These are phyloP conservation scores for Hura crepitans DNA, from an alignment of 441 rosid genomes.

Conservation along the genomic window DNA sequence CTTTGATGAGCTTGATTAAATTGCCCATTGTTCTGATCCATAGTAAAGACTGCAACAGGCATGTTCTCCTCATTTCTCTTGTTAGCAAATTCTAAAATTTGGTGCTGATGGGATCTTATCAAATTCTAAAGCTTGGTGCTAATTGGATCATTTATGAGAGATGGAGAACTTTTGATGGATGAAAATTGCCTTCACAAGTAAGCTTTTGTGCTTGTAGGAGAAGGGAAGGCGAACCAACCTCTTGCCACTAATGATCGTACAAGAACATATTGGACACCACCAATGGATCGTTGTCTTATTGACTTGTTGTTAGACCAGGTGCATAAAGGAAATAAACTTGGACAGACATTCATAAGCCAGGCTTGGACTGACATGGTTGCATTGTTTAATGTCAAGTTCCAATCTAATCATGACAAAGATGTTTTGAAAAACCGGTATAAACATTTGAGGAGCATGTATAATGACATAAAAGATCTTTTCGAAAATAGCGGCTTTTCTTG, in stretches of 20 bases:
- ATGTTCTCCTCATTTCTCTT: not conserved
- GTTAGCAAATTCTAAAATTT: not conserved
- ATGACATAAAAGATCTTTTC: slow-evolving; percentile 63
- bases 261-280: slow-evolving; percentile 87
- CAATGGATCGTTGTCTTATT: slow-evolving; percentile 76
- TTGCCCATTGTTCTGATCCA: too few species aligned
- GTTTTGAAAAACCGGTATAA: slow-evolving; percentile 81
- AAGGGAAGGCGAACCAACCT: slow-evolving; percentile 37
- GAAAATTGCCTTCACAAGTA: slow-evolving; percentile 11
- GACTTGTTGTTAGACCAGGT: slow-evolving; percentile 75
- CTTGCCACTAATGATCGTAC: slow-evolving; percentile 49
- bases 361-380: slow-evolving; percentile 75
- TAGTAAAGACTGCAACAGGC: too few species aligned
- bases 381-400: slow-evolving; percentile 58
- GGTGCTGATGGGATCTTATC: not conserved
- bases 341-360: slow-evolving; percentile 72
- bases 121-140: slow-evolving; percentile 14
- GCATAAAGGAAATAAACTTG: slow-evolving; percentile 71
- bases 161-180: slow-evolving; percentile 16
- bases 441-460: slow-evolving; percentile 74
- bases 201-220: slow-evolving; percentile 35
- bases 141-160: slow-evolving; percentile 1
- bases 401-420: slow-evolving; percentile 61
- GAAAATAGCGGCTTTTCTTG: slow-evolving; percentile 69
- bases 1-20: too few species aligned